phyloP scores from a whole-genome alignment of 2,329 filamentous ascomycete genomes.

The Epichloe baconii region DNA sequence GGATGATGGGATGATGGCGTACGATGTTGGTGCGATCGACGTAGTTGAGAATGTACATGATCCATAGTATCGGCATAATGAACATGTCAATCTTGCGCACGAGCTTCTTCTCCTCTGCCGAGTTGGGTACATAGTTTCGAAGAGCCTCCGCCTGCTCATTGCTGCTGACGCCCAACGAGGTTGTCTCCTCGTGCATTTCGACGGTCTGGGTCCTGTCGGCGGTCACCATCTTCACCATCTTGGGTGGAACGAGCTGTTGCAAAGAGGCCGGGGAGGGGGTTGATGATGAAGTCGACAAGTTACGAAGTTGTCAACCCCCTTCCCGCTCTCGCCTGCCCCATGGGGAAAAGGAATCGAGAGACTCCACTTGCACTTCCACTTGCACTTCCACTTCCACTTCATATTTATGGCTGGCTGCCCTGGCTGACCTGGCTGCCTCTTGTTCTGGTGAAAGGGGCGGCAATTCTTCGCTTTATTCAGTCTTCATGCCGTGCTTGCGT shows the following conservation, averaged over 20 bases:
- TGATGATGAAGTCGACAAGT: too few relatives aligned
- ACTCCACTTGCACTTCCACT: too few relatives aligned
- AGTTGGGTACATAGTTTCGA: constrained; percentile 15
- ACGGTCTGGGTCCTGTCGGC: neutral
- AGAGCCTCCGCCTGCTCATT: constrained; percentile 15
- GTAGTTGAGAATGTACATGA: constrained; percentile 46
- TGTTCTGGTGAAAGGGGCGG: neutral
- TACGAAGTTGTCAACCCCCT: too few relatives aligned
- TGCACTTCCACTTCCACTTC: too few relatives aligned
- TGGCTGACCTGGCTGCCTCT: neutral
- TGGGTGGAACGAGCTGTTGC: neutral
- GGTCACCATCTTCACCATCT: neutral
- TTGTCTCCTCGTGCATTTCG: neutral
- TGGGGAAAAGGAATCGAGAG: too few relatives aligned
- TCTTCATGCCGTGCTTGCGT: too few relatives aligned
- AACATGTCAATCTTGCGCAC: constrained; percentile 27
- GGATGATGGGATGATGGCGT: constrained; percentile 15
- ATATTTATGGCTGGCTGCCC: too few relatives aligned
- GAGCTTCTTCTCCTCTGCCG: constrained; percentile 17
- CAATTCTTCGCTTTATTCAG: neutral
- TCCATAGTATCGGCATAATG: constrained; percentile 37
- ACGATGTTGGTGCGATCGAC: constrained; percentile 50
- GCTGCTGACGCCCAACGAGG: neutral
- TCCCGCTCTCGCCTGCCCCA: too few relatives aligned
- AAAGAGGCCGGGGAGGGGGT: too few relatives aligned